Percentiles rank a stretch among this genome's conserved stretches.
Conservation (phyloP, 352 stramenopile species). For the Thalassiosira hispida region DNA sequence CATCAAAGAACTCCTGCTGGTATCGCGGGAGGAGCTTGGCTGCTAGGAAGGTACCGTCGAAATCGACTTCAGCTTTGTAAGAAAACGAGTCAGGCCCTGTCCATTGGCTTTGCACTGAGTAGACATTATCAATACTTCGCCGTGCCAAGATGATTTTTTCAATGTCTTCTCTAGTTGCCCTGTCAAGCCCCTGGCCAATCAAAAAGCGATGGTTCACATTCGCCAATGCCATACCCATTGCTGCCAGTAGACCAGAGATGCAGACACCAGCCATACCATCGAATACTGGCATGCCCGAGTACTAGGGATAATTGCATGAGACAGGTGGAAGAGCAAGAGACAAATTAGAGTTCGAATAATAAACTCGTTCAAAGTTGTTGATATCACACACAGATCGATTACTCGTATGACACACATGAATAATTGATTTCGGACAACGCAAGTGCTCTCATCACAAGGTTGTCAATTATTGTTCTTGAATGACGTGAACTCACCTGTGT, state of each 20-base stretch:
- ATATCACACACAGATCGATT: no score
- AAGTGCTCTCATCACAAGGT: no score
- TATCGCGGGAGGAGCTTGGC: constrained; percentile 92
- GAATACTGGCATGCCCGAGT: constrained; percentile 92
- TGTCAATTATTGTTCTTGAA: no score
- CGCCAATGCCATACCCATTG: constrained; percentile 90
- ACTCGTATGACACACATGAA: no score
- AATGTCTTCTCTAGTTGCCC: constrained; percentile 85
- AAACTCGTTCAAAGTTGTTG: no score
- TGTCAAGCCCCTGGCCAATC: constrained; percentile 94
- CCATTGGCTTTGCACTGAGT: constrained; percentile 97
- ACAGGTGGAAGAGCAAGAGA: no score
- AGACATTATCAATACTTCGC: constrained; percentile 93
- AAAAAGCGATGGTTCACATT: constrained; percentile 96
- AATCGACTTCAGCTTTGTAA: constrained; percentile 99
- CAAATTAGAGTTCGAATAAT: no score
- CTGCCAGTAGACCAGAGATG: constrained; percentile 92
- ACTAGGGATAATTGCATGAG: no score
- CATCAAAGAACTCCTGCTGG: constrained; percentile 91
- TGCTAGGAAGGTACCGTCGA: constrained; percentile 97
- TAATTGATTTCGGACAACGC: no score
- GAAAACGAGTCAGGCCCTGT: constrained; percentile 97
- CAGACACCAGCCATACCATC: constrained; percentile 95
- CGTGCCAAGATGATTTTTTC: constrained; percentile 89
- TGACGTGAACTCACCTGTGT: no score